phyloP scores from a whole-genome alignment of 73 alveolate species.

The Paraurostyla sp. region DNA sequence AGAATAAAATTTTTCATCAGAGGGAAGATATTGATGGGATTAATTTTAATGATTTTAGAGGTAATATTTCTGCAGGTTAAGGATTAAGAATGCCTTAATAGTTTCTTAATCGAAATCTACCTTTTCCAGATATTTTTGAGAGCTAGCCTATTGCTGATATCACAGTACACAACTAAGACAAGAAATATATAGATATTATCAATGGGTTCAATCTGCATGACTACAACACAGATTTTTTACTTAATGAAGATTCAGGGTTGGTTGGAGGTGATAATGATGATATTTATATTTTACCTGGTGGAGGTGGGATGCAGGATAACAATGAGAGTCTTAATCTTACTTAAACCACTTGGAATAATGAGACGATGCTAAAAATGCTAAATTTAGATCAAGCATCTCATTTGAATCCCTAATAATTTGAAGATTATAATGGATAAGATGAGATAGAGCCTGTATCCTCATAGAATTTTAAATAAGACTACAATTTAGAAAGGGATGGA shows the following conservation, averaged over 20 bases:
- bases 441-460: neutral
- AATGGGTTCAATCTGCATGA: neutral
- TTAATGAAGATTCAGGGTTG: neutral
- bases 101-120: neutral
- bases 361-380: conserved; percentile 18
- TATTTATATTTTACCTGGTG: neutral
- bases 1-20: neutral
- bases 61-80: neutral
- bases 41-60: neutral
- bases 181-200: neutral
- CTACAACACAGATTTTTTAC: neutral
- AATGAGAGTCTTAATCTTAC: neutral
- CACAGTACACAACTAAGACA: neutral
- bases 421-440: neutral
- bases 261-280: neutral
- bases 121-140: conserved; percentile 24
- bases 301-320: neutral
- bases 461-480: neutral
- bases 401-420: neutral
- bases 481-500: neutral
- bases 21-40: neutral
- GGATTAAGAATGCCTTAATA: neutral
- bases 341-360: conserved; percentile 29
- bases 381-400: neutral
- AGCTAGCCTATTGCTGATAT: conserved; percentile 16